Evolutionary conservation across 2,329 filamentous ascomycete genomes (phyloP).

Genomic region (Magnaporthiopsis poae): DNA sequence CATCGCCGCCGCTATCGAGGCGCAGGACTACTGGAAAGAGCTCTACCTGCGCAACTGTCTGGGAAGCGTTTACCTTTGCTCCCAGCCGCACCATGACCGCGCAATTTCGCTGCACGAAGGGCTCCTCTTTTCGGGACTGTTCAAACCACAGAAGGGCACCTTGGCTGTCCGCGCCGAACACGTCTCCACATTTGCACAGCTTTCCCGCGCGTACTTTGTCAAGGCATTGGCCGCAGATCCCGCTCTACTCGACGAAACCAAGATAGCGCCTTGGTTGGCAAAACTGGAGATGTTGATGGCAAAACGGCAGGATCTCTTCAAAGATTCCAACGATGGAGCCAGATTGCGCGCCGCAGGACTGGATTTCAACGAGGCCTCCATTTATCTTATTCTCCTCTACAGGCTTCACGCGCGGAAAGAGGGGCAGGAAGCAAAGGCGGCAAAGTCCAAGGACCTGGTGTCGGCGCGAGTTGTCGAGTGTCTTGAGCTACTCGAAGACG

Average conservation of each 20-base stretch:
- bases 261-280: constrained; percentile 1
- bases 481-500: constrained; percentile 6
- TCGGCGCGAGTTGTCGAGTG: neutral
- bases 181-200: constrained; percentile 4
- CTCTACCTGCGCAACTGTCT: constrained; percentile 7
- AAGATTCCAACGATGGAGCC: neutral
- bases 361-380: constrained; percentile 7
- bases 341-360: constrained; percentile 5
- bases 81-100: neutral
- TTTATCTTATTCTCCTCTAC: constrained; percentile 5
- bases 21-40: constrained; percentile 5
- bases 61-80: constrained; percentile 3
- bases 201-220: constrained; percentile 5
- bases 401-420: neutral
- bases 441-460: neutral
- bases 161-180: constrained; percentile 4
- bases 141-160: constrained; percentile 5
- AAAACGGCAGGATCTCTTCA: constrained; percentile 1
- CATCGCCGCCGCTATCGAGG: neutral
- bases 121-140: neutral
- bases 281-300: constrained; percentile 3
- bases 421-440: neutral
- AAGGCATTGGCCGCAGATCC: neutral
- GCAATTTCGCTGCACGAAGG: constrained; percentile 1
- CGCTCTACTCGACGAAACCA: neutral